Evolutionary conservation across 1,139 yeast genomes (phyloP), one percentile per base, ranked within the genome.

Genomic region (Debaryomyces sp.): DNA sequence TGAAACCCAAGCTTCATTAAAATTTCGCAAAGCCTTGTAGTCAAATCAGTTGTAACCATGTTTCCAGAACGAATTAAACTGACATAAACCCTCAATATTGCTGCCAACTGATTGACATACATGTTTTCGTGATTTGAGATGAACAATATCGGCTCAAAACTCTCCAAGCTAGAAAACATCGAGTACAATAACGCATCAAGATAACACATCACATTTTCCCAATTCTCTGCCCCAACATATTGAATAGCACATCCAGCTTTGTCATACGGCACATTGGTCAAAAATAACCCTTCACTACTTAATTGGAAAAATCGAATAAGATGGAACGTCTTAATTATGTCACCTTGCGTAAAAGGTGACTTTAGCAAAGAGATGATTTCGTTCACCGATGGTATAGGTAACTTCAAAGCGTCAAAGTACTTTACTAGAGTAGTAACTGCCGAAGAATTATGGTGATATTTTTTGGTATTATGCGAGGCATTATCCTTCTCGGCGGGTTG

Each of bases 181-280:
- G 90, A 80, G 58, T 87, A 84, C 26, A 88, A 62, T 44, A 87
- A 68, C 2, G 91, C 78, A 61, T 88, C 94, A 58, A 87, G 66
- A 60, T 88, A 88, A 64, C 96, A 88, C 74, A 87, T 81, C 29
- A 88, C 89, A 50, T 82, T 84, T 46, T 78, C 80, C 79, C 87
- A 81, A 63, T 88, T 88, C 56, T 85, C 90, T 41, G 91, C 87
- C 0, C 95, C 95, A 15, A 56, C 54, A 46, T 59, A 64, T 13
- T 48, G 46, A 22, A 71, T 70, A 2, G 47, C 40, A 34, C 58
- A 55, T 15, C 71, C 71, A 3, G 60, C 44, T 46, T 66, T 69
- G 51, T 69, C 74, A 17, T 54, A 38, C 49, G 52, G 54, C 41
- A 67, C 69, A 54, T 74, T 75, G 51, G 81, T 75, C 30, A 76